Base-by-base conservation (phyloP, 495 filamentous ascomycete genomes). In the Daldinia vernicosa region DNA sequence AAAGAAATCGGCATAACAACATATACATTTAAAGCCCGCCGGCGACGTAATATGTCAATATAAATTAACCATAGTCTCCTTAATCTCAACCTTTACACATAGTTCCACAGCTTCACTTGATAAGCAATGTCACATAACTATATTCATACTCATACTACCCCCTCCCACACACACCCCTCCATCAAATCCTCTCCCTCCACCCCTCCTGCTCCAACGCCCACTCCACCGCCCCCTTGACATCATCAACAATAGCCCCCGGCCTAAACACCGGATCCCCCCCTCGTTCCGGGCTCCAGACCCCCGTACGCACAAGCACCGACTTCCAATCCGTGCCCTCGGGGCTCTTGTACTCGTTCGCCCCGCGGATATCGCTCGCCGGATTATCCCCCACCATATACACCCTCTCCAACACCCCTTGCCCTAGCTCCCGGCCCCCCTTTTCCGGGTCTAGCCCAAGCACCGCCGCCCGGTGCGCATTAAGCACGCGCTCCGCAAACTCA, bases 311-410 rank as follows among this genome's bases (percentile, higher is more conserved):
- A 60, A 99, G 81, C 14, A 97, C 84, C 37, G 90, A 92, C 19
- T 84, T 76, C 95, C 95, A 99, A 73, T 87, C 79, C 24, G 89
- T 93, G 6, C 90, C 90, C 45, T 80, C 69, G 8, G 82, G 78
- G 66, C 90, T 93, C 12, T 75, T 73, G 77, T 91, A 95, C 32
- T 83, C 83, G 73, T 97, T 98, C 26, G 92, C 95, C n/a, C 96
- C 95, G 12, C 84, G 80, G 64, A 99, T 96, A 79, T 99, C 95
- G 30, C 89, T 92, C 75, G 92, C 92, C 0, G 95, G 95, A 71
- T 98, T 99, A 72, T 99, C 95, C 0, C 95, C 95, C n/a, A 99
- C 85, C 95, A 98, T 98, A 74, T 96, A 98, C 5, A 99, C 92
- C 14, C 83, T 86, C 72, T 81, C 78, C 65, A 97, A 24, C 77